Percentiles rank a stretch among this genome's conserved stretches.
These are phyloP conservation scores for Triangularia setosa DNA, from an alignment of 2,329 filamentous ascomycete genomes.

Conservation along the genomic window DNA sequence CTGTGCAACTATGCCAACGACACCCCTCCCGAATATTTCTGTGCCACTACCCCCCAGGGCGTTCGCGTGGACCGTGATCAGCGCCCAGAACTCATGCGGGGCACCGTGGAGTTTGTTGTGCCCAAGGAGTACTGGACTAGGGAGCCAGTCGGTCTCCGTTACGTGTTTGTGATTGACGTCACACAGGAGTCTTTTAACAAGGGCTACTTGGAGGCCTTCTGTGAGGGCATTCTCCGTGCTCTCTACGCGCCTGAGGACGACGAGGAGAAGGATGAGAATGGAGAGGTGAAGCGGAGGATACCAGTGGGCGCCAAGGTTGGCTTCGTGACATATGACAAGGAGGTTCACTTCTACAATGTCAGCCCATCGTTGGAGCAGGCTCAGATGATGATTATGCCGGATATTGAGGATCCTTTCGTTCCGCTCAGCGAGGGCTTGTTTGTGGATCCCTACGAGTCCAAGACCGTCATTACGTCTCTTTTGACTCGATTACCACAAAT, in stretches of 20 bases:
- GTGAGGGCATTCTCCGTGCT: constrained; percentile 79
- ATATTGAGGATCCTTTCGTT: constrained; percentile 93
- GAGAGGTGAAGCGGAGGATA: constrained; percentile 55
- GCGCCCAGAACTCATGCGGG: constrained; percentile 81
- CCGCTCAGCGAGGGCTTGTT: constrained; percentile 89
- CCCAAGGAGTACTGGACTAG: constrained; percentile 99
- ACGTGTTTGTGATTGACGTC: constrained; percentile 90
- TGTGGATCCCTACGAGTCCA: constrained; percentile 89
- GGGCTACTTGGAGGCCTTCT: constrained; percentile 85
- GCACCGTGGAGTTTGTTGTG: constrained; percentile 93
- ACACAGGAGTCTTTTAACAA: constrained; percentile 88
- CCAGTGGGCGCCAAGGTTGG: constrained; percentile 82
- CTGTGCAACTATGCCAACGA: constrained; percentile 98
- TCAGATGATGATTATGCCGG: constrained; percentile 98
- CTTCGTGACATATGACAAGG: constrained; percentile 93
- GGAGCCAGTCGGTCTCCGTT: constrained; percentile 81
- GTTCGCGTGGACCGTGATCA: constrained; percentile 83
- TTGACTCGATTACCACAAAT: constrained; percentile 77
- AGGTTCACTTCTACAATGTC: constrained; percentile 97
- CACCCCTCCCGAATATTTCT: constrained; percentile 86
- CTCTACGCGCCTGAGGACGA: constrained; percentile 68
- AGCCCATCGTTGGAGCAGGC: constrained; percentile 75
- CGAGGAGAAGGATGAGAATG: constrained; percentile 48
- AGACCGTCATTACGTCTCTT: constrained; percentile 82
- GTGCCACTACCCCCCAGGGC: constrained; percentile 81